These are phyloP conservation scores for Aspergillus melleus DNA, from an alignment of 2,329 filamentous ascomycete genomes.

Conservation along the genomic window DNA sequence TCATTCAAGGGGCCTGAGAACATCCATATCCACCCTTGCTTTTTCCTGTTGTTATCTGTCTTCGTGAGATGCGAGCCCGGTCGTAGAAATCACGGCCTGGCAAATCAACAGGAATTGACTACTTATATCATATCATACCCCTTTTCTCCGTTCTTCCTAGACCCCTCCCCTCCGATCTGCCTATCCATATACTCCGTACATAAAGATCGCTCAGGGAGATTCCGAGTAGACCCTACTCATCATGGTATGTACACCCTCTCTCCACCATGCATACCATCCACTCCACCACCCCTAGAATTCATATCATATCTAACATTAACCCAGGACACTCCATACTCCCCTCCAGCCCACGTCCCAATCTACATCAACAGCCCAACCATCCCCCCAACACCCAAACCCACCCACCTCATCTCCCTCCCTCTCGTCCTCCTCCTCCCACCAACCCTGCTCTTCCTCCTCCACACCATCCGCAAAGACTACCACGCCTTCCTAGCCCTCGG, in stretches of 20 bases:
- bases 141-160: background rate
- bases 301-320: background rate
- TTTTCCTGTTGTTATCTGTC: background rate
- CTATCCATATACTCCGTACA: background rate
- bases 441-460: slow-evolving; percentile 54
- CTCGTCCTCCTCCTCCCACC: slow-evolving; percentile 34
- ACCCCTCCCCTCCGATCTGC: too few relatives aligned
- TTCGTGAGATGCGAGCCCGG: background rate
- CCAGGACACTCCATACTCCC: background rate
- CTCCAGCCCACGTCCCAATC: background rate
- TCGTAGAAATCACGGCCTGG: background rate
- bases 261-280: background rate
- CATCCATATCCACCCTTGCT: too few relatives aligned
- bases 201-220: background rate
- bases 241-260: background rate
- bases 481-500: slow-evolving; percentile 73
- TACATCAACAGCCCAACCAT: background rate
- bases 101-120: background rate
- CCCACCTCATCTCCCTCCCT: background rate
- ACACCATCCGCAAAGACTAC: slow-evolving; percentile 63
- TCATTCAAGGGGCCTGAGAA: background rate
- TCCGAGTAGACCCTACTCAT: background rate
- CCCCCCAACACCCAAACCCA: background rate
- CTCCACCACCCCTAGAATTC: too few relatives aligned
- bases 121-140: background rate